Evolutionary conservation across 768 basidiomycete genomes (phyloP).

Genomic region (Suillus placidus): DNA sequence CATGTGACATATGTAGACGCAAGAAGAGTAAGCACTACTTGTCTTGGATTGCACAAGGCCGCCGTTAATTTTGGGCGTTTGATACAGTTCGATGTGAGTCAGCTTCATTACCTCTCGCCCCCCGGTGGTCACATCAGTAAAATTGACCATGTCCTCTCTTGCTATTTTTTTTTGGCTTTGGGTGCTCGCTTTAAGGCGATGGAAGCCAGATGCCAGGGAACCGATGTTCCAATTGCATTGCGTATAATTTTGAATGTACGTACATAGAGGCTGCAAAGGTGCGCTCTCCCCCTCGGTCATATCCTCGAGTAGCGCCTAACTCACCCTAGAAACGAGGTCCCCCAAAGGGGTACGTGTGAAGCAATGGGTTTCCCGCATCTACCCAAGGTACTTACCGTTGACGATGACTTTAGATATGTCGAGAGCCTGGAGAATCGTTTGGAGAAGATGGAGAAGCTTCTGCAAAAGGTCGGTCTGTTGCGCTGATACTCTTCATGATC

Average conservation of each 20-base stretch:
- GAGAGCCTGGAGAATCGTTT: constrained; percentile 63
- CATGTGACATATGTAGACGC: constrained; percentile 80
- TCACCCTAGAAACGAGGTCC: constrained; percentile 43
- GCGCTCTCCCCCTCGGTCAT: constrained; percentile 10
- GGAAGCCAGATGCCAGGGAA: constrained; percentile 60
- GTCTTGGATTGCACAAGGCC: constrained; percentile 3
- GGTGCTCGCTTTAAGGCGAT: constrained; percentile 44
- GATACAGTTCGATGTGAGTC: constrained; percentile 63
- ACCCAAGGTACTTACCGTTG: not conserved
- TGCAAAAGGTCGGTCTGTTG: constrained; percentile 47
- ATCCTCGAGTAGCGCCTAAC: not conserved
- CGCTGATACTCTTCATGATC: constrained; percentile 9
- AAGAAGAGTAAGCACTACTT: constrained; percentile 69
- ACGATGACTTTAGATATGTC: constrained; percentile 47
- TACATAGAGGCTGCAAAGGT: constrained; percentile 62
- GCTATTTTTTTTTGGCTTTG: not conserved
- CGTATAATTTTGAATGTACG: constrained; percentile 51
- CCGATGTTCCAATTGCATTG: constrained; percentile 58
- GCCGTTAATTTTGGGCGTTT: constrained; percentile 16
- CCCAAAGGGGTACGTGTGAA: constrained; percentile 34
- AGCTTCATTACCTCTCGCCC: constrained; percentile 4
- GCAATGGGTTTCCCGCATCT: not conserved
- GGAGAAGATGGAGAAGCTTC: constrained; percentile 64
- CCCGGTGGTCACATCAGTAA: not conserved
- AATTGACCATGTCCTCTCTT: constrained; percentile 1